These are phyloP conservation scores for Cyclostephanos tholiformis DNA, from an alignment of 108 stramenopile genomes.

Conservation along the genomic window DNA sequence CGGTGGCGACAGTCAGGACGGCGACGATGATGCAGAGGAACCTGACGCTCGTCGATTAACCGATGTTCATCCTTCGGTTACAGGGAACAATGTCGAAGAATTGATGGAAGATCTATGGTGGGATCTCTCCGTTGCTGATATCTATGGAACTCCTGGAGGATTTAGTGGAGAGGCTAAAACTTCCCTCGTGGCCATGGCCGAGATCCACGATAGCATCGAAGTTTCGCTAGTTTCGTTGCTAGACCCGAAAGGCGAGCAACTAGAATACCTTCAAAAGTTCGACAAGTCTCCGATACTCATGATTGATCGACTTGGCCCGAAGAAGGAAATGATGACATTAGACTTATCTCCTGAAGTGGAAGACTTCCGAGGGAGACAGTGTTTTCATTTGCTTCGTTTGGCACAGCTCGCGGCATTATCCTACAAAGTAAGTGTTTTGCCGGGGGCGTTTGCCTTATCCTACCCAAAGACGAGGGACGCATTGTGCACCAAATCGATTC, in stretches of 20 bases:
- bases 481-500: conserved; percentile 23
- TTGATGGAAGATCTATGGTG: conserved; percentile 65
- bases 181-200: conserved; percentile 35
- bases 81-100: conserved; percentile 37
- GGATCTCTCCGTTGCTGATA: conserved; percentile 54
- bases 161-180: conserved; percentile 32
- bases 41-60: conserved; percentile 21
- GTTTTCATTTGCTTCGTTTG: conserved; percentile 71
- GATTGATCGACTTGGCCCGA: conserved; percentile 71
- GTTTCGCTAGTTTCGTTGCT: conserved; percentile 41
- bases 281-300: conserved; percentile 74
- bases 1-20: not conserved
- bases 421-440: conserved; percentile 60
- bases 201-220: conserved; percentile 46
- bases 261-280: conserved; percentile 41
- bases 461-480: conserved; percentile 45
- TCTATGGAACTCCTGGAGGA: conserved; percentile 44
- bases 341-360: conserved; percentile 70
- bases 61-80: conserved; percentile 15
- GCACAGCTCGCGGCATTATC: conserved; percentile 72
- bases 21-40: conserved; percentile 9
- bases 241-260: conserved; percentile 36
- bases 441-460: conserved; percentile 73
- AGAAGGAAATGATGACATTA: conserved; percentile 57
- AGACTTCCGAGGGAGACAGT: conserved; percentile 70